phyloP scores from a whole-genome alignment of 2,329 filamentous ascomycete species.

The Penicillium sp. region DNA sequence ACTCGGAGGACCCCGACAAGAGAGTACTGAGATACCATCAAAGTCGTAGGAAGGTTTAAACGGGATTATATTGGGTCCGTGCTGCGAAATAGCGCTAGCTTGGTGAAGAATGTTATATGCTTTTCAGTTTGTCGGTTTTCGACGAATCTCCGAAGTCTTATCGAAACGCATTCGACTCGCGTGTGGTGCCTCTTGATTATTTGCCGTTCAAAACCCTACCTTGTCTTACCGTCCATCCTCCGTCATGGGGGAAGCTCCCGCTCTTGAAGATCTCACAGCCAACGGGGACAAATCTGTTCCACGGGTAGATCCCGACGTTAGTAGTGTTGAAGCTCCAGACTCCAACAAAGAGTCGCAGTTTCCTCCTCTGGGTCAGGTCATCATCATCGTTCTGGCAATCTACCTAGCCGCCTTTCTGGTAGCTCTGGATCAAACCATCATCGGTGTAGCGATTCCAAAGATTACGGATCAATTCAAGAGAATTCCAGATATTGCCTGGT shows the following conservation, averaged over 20 bases:
- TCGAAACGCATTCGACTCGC: not conserved
- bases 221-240: not conserved
- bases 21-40: no score
- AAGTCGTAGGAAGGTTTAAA: no score
- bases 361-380: conserved; percentile 20
- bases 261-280: not conserved
- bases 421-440: conserved; percentile 26
- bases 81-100: no score
- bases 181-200: not conserved
- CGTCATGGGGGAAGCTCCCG: not conserved
- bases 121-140: not conserved
- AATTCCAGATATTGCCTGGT: conserved; percentile 20
- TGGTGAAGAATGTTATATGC: not conserved
- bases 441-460: conserved; percentile 17
- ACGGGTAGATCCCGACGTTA: not conserved
- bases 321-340: not conserved
- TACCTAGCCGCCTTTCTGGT: conserved; percentile 31
- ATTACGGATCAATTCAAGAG: conserved; percentile 20
- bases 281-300: not conserved
- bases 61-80: no score
- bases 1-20: no score
- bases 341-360: conserved; percentile 15
- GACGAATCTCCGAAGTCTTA: not conserved
- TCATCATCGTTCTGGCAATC: conserved; percentile 25
- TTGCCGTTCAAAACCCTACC: not conserved